Conservation (phyloP, 306 rosid species). For the Senna siamea region DNA sequence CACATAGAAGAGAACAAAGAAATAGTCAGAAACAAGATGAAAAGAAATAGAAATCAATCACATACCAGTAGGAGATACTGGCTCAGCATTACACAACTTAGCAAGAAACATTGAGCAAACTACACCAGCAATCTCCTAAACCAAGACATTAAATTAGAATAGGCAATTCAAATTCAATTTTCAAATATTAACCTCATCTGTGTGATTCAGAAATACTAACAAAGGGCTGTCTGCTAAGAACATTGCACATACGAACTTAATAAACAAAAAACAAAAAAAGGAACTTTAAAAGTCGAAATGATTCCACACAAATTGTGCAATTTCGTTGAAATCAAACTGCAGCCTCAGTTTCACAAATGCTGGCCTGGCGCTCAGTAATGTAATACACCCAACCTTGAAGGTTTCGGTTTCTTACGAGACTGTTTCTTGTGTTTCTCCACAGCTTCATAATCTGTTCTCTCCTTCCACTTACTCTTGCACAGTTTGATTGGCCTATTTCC, state of each 20-base stretch:
- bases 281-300: neutral
- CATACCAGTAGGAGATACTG: neutral
- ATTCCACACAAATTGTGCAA: neutral
- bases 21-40: neutral
- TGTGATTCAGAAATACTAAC: neutral
- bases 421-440: conserved; percentile 66
- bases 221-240: neutral
- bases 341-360: neutral
- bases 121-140: neutral
- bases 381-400: conserved; percentile 66
- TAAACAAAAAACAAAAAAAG: neutral
- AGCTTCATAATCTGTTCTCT: conserved; percentile 70
- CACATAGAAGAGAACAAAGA: neutral
- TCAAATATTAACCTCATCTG: neutral
- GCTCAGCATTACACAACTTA: neutral
- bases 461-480: conserved; percentile 86
- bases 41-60: neutral
- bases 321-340: neutral
- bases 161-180: neutral
- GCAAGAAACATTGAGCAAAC: neutral
- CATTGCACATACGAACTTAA: neutral
- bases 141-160: neutral
- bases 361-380: conserved; percentile 55
- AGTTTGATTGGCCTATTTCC: conserved; percentile 86
- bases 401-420: conserved; percentile 64